A percentile compares a stretch with the other conserved stretches of the same genome.
These are phyloP conservation scores for Fusarium bulbicola DNA, from an alignment of 2,329 filamentous ascomycete genomes.

Conservation along the genomic window DNA sequence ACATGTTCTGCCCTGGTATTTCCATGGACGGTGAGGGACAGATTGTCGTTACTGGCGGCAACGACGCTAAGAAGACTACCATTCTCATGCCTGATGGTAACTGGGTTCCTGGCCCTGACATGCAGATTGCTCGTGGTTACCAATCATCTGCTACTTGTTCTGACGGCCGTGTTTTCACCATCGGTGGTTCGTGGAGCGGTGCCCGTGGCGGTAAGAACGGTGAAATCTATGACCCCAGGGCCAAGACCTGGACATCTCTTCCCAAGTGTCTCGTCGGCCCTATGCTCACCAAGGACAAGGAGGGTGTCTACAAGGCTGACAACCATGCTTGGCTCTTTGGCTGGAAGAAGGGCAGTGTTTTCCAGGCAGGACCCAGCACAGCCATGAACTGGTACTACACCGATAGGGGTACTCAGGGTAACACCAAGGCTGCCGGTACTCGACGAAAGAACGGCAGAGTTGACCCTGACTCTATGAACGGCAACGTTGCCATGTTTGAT, in stretches of 20 bases:
- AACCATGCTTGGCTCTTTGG: slow-evolving; percentile 45
- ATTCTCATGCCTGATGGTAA: slow-evolving; percentile 50
- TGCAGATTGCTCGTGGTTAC: slow-evolving; percentile 30
- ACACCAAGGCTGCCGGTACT: slow-evolving; percentile 35
- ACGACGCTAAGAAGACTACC: slow-evolving; percentile 58
- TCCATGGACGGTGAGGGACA: slow-evolving; percentile 58
- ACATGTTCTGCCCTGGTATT: slow-evolving; percentile 68
- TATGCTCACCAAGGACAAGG: slow-evolving; percentile 55
- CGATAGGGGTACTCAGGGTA: slow-evolving; percentile 36
- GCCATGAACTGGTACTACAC: slow-evolving; percentile 66
- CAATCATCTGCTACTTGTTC: slow-evolving; percentile 30
- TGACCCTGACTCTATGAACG: slow-evolving; percentile 62
- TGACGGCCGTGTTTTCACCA: slow-evolving; percentile 31
- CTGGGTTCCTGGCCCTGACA: slow-evolving; percentile 27
- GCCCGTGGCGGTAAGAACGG: slow-evolving; percentile 26
- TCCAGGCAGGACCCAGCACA: slow-evolving; percentile 63
- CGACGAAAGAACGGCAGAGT: slow-evolving; percentile 46
- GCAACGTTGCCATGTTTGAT: slow-evolving; percentile 66
- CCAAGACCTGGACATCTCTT: slow-evolving; percentile 20
- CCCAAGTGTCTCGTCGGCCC: slow-evolving; percentile 53
- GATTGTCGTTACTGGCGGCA: slow-evolving; percentile 65
- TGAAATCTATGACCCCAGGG: slow-evolving; percentile 29
- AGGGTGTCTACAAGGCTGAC: slow-evolving; percentile 54
- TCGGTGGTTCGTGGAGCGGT: slow-evolving; percentile 35
- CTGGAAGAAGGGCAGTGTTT: slow-evolving; percentile 57